Base-by-base conservation (phyloP, 2,329 filamentous ascomycete species). In the Alternaria sp. region DNA sequence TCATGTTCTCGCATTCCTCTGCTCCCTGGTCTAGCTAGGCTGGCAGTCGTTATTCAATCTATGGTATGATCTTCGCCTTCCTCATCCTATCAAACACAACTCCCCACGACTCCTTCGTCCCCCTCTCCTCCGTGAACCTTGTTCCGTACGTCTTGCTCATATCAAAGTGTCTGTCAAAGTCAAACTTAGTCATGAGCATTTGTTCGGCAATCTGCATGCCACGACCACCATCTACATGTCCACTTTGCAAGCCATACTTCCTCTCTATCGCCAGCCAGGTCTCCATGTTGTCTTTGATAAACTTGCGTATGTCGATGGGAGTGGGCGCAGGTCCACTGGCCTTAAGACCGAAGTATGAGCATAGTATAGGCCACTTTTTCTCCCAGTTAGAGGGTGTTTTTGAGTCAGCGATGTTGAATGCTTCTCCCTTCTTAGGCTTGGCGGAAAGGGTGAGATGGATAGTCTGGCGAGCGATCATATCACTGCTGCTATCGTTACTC, bases 141-240 rank as follows among this genome's bases (percentile, higher is more conserved):
- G 74, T 77, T 22, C 69, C 74, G 66, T 82, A 80, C 69, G 78
- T 76, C 71, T 80, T 80, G 11, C 62, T 77, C 79, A 83, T 81
- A 64, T 83, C 80, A 62, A 79, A 80, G 43, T 82, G 79, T 43
- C 81, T 72, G 63, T 83, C 81, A 57, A 81, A 81, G 62, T 83
- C 79, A 60, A 83, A 82, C 54, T 76, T 71, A 10, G 78, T 78
- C 60, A 84, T 72, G 53, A 83, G 70, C 49, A 81, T 80, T 59
- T 81, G 76, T 65, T 82, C 80, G 46, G 81, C 82, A 0, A 77
- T 78, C 16, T 74, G 72, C 27, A 79, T 70, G 11, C 73, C 77
- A 56, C 69, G 71, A 6, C 76, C 72, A 44, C 74, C 78, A 56
- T 81, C 76, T 27, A 79, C 78, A 52, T 78, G 73, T 2, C 80